These are phyloP conservation scores for Magnolia officinalis DNA, from an alignment of 164 flowering plant species.

Conservation along the genomic window DNA sequence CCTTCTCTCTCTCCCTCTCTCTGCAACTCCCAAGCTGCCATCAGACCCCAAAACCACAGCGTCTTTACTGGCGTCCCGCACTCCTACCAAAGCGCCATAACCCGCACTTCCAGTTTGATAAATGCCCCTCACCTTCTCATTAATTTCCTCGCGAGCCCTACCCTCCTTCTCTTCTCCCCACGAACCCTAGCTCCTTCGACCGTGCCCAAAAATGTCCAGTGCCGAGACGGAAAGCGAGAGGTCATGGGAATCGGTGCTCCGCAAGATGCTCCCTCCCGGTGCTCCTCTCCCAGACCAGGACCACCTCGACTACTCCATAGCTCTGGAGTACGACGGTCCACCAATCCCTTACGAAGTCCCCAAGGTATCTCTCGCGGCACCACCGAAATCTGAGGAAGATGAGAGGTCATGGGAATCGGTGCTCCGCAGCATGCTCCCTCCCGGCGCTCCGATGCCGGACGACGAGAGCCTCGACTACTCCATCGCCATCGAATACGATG, in stretches of 20 bases:
- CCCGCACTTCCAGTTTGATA: neutral
- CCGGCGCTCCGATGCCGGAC: conserved; percentile 44
- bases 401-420: conserved; percentile 34
- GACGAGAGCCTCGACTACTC: conserved; percentile 48
- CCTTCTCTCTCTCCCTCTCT: neutral
- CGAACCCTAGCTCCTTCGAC: conserved; percentile 4
- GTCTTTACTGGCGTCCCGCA: neutral
- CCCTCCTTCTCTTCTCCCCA: neutral
- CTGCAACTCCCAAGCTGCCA: neutral
- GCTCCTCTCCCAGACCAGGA: conserved; percentile 55
- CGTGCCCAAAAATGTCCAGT: neutral
- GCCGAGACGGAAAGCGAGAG: conserved; percentile 14
- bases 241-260: conserved; percentile 33
- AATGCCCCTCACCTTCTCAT: neutral
- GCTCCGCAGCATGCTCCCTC: conserved; percentile 37
- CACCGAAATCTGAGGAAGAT: neutral
- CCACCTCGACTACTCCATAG: conserved; percentile 54
- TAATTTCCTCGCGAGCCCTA: neutral
- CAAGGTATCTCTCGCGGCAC: conserved; percentile 29
- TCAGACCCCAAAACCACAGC: neutral
- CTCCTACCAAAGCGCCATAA: neutral
- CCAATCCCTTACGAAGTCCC: conserved; percentile 36
- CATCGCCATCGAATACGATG: conserved; percentile 39
- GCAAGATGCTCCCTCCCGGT: conserved; percentile 48
- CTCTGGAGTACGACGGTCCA: conserved; percentile 50